Conservation (phyloP, 768 basidiomycete species). For the Lactifluus volemus region DNA sequence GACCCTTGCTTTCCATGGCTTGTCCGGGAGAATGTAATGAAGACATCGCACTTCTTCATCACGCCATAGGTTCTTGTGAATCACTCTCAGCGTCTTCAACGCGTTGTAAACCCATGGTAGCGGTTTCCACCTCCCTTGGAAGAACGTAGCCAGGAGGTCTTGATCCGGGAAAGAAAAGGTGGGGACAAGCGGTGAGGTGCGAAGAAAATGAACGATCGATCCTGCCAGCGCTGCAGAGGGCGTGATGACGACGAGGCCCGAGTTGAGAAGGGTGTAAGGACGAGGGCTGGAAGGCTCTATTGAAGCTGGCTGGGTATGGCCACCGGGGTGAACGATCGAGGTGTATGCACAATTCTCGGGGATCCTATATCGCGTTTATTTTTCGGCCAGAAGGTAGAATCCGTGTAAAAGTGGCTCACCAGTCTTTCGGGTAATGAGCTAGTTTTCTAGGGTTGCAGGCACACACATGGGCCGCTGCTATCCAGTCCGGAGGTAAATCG, state of each 20-base stretch:
- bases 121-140: conserved; percentile 69
- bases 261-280: conserved; percentile 80
- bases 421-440: conserved; percentile 81
- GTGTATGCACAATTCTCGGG: conserved; percentile 90
- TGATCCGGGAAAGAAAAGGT: conserved; percentile 83
- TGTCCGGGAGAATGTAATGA: conserved; percentile 81
- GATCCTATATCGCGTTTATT: conserved; percentile 36
- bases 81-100: conserved; percentile 69
- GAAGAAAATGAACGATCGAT: conserved; percentile 48
- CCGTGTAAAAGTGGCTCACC: conserved; percentile 37
- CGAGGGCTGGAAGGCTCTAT: conserved; percentile 46
- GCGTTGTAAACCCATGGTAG: conserved; percentile 89
- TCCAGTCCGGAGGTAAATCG: conserved; percentile 53
- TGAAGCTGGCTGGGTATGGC: conserved; percentile 36
- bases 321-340: conserved; percentile 36
- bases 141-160: conserved; percentile 77
- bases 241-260: conserved; percentile 76
- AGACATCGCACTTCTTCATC: conserved; percentile 81
- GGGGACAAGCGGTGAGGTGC: conserved; percentile 43
- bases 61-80: conserved; percentile 72
- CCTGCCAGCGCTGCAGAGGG: conserved; percentile 55
- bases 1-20: conserved; percentile 67
- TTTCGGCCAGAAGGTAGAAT: neutral
- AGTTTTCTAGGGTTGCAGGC: conserved; percentile 88
- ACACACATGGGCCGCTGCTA: conserved; percentile 86